phyloP scores from a whole-genome alignment of 1,284 basidiomycete species.

The Tilletia setariae region DNA sequence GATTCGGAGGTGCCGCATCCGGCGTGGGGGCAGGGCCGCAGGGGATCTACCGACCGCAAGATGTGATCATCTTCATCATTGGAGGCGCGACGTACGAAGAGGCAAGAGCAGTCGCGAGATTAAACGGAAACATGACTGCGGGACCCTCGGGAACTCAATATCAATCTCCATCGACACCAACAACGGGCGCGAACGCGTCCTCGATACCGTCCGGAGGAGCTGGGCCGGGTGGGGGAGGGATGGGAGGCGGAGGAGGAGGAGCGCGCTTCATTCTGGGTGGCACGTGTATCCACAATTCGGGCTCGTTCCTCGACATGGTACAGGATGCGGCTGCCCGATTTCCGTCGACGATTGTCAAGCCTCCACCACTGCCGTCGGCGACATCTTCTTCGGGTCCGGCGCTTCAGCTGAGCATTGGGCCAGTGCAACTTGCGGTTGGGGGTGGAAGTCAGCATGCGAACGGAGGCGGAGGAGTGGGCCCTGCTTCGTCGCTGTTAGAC shows the following conservation, averaged over 20 bases:
- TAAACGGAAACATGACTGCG: constrained; percentile 32
- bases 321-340: constrained; percentile 46
- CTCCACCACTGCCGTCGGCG: constrained; percentile 22
- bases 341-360: constrained; percentile 35
- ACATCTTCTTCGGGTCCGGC: constrained; percentile 20
- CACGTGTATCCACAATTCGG: constrained; percentile 44
- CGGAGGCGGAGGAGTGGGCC: not conserved
- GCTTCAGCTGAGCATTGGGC: constrained; percentile 43
- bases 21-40: not conserved
- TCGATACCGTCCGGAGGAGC: not conserved
- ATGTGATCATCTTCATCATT: constrained; percentile 52
- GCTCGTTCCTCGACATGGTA: constrained; percentile 45
- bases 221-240: not conserved
- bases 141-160: not conserved
- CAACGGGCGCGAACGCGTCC: not conserved
- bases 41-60: constrained; percentile 33
- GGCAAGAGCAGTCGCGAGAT: constrained; percentile 42
- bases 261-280: constrained; percentile 49
- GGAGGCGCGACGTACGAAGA: constrained; percentile 53
- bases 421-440: constrained; percentile 38
- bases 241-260: constrained; percentile 25
- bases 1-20: not conserved
- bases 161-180: not conserved
- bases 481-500: constrained; percentile 15
- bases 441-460: not conserved